Percentiles rank a stretch among this genome's conserved stretches.
Evolutionary conservation across 805 yeast species (phyloP).

Genomic region (Komagataella ulmi): DNA sequence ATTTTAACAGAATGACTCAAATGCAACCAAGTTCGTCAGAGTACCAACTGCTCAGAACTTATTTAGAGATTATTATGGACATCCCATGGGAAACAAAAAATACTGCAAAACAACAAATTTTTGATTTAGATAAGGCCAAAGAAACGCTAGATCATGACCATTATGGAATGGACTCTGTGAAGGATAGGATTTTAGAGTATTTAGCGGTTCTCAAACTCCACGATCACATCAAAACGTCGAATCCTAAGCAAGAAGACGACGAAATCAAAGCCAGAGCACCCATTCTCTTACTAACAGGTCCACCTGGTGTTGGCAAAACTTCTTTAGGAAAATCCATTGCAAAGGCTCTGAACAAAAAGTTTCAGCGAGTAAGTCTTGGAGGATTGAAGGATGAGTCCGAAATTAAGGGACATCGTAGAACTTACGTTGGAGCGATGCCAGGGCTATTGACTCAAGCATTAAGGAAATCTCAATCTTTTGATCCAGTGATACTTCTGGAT

Average conservation of each 20-base stretch:
- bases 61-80: conserved; percentile 52
- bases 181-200: conserved; percentile 65
- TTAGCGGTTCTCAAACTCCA: conserved; percentile 62
- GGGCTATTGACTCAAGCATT: conserved; percentile 70
- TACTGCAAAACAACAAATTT: conserved; percentile 19
- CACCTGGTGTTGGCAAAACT: conserved; percentile 92
- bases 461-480: conserved; percentile 63
- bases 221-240: conserved; percentile 40
- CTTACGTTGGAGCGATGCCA: conserved; percentile 89
- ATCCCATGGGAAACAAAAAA: conserved; percentile 39
- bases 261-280: conserved; percentile 33
- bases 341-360: conserved; percentile 52
- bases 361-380: conserved; percentile 74
- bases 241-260: conserved; percentile 51
- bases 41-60: conserved; percentile 49
- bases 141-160: conserved; percentile 61
- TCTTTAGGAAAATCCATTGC: conserved; percentile 79
- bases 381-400: conserved; percentile 86
- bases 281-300: conserved; percentile 72
- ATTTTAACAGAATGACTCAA: conserved; percentile 38
- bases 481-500: conserved; percentile 73
- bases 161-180: conserved; percentile 62
- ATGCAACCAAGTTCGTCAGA: conserved; percentile 49
- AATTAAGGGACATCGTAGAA: conserved; percentile 80
- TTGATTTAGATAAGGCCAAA: conserved; percentile 40